Evolutionary conservation across 306 rosid genomes (phyloP), one percentile per base, ranked within the genome.

Genomic region (Hippophae tibetana): DNA sequence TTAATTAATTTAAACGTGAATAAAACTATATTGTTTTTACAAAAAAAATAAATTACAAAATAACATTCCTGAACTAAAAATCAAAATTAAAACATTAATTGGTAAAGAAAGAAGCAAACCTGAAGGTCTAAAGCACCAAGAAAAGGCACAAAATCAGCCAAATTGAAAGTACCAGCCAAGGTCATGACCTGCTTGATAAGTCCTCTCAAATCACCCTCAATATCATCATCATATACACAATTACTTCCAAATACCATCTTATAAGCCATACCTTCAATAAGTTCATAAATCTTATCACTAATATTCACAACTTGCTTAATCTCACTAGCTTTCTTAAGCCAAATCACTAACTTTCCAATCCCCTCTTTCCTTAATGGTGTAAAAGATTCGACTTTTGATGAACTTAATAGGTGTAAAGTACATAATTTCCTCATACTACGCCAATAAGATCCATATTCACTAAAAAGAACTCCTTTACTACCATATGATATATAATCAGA

Each of bases 121-220:
- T 79, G 80, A 31, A 50, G 56, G 60, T 79, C 80, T 68, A 79
- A 57, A 5, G 52, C 9, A 3, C 52, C 52, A 42, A 74, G 67
- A 43, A 48, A 68, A 64, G 79, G 74, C 45, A 74, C 57, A 54
- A 6, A 75, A 79, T 79, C 81, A 7, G 72, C 70, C 7, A 74
- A 1, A 69, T 75, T 79, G 56, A 73, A 70, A 47, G 57, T 47
- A 18, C 74, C 81, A 0, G 26, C 7, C 68, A 75, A 53, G 48
- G 5, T 14, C 60, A 61, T 0, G 0, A 7, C 27, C 50, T 72
- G 71, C 3, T 43, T 26, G 13, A 65, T 13, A 9, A 72, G 54
- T 50, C 57, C 58, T 69, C 68, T 79, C 9, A 75, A 48, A 43
- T 75, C 9, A 46, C 12, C 62, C 6, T 64, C 53, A 42, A 6